phyloP scores from a whole-genome alignment of 768 basidiomycete species.

The Tremella yokohamensis region DNA sequence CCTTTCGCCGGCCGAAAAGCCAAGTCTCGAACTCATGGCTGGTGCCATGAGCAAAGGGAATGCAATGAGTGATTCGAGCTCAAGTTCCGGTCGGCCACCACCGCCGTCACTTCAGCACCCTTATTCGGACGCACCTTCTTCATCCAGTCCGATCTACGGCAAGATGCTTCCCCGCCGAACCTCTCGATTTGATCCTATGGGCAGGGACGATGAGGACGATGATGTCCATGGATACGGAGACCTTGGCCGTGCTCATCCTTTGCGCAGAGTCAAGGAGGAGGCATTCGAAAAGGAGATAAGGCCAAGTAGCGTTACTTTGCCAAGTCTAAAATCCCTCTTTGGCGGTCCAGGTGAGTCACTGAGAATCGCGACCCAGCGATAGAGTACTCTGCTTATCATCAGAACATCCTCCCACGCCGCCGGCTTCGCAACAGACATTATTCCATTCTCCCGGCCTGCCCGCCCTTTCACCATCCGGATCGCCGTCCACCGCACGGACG shows the following conservation, averaged over 20 bases:
- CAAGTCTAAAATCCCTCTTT: slow-evolving; percentile 45
- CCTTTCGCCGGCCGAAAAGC: too few relatives aligned
- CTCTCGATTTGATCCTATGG: slow-evolving; percentile 42
- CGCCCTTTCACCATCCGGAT: slow-evolving; percentile 36
- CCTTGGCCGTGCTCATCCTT: slow-evolving; percentile 32
- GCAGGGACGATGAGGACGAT: slow-evolving; percentile 21
- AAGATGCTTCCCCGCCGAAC: slow-evolving; percentile 19
- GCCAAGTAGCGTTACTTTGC: slow-evolving; percentile 30
- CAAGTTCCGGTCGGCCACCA: neutral
- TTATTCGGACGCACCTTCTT: neutral
- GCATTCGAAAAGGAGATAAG: neutral
- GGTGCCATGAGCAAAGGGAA: too few relatives aligned
- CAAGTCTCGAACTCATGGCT: too few relatives aligned
- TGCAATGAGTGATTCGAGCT: neutral
- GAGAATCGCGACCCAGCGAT: too few relatives aligned
- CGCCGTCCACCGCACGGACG: slow-evolving; percentile 33
- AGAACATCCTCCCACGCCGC: slow-evolving; percentile 19
- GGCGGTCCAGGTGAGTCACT: slow-evolving; percentile 30
- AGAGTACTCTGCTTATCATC: neutral
- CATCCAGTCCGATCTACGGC: neutral
- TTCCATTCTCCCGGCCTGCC: slow-evolving; percentile 33
- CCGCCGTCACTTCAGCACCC: neutral
- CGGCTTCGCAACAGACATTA: slow-evolving; percentile 7
- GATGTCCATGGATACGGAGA: slow-evolving; percentile 40
- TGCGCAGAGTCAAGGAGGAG: slow-evolving; percentile 32